These are phyloP conservation scores for Ogataea ramenticola DNA, from an alignment of 805 yeast species.

Conservation along the genomic window DNA sequence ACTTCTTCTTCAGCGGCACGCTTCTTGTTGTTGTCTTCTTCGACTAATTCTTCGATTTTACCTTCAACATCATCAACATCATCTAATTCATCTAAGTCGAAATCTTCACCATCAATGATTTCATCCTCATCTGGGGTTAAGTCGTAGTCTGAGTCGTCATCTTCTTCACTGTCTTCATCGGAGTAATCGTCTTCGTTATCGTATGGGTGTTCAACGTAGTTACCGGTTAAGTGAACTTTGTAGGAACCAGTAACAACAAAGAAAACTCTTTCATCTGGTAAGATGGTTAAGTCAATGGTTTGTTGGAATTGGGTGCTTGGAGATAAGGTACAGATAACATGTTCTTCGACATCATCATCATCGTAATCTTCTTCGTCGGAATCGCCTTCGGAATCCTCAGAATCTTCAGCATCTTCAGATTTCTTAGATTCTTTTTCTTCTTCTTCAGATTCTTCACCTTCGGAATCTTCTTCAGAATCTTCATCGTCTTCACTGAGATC, in stretches of 20 bases:
- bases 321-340: conserved; percentile 80
- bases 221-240: conserved; percentile 88
- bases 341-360: conserved; percentile 77
- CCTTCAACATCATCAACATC: conserved; percentile 64
- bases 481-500: conserved; percentile 39
- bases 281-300: conserved; percentile 79
- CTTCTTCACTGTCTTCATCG: conserved; percentile 41
- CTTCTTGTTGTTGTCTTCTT: conserved; percentile 43
- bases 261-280: conserved; percentile 89
- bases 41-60: conserved; percentile 68
- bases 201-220: conserved; percentile 93
- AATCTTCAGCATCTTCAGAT: conserved; percentile 41
- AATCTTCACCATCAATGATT: conserved; percentile 40
- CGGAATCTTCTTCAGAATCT: conserved; percentile 26
- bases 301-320: conserved; percentile 86
- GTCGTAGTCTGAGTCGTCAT: conserved; percentile 46
- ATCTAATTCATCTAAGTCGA: conserved; percentile 56
- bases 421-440: conserved; percentile 27
- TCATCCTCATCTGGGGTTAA: conserved; percentile 77
- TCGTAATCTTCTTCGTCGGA: conserved; percentile 52
- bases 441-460: conserved; percentile 27
- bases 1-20: conserved; percentile 26
- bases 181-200: conserved; percentile 55
- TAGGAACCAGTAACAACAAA: conserved; percentile 96
- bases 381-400: conserved; percentile 47